Evolutionary conservation across 75 land plant genomes (phyloP).

Genomic region (Picea glauca): DNA sequence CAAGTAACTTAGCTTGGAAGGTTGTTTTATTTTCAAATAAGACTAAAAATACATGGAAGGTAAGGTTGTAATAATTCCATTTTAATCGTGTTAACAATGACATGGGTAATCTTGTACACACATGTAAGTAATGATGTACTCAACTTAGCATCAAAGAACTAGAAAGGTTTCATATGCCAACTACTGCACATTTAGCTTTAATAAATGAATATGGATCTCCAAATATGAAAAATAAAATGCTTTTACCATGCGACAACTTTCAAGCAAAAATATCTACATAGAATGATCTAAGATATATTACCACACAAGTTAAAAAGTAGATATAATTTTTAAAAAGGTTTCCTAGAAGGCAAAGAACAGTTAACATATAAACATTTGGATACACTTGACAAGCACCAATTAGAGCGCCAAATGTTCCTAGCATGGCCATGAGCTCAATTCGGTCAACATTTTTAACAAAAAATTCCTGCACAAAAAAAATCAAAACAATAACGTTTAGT

Average conservation of each 20-base stretch:
- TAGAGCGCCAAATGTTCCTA: constrained; percentile 90
- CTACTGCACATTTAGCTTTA: neutral
- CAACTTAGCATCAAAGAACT: no score
- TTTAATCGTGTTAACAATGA: no score
- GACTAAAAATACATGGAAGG: no score
- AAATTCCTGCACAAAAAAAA: constrained; percentile 62
- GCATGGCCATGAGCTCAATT: constrained; percentile 83
- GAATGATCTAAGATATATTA: neutral
- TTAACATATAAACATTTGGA: constrained; percentile 25
- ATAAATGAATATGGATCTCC: neutral
- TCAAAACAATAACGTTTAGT: neutral
- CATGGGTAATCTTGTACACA: no score
- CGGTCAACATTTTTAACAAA: constrained; percentile 81
- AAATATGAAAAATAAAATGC: neutral
- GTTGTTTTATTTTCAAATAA: no score
- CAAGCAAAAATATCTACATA: neutral
- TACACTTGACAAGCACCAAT: constrained; percentile 95
- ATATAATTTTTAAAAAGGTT: neutral
- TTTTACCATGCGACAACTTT: neutral
- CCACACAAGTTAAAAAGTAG: no score
- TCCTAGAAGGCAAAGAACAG: neutral
- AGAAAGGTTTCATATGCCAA: neutral
- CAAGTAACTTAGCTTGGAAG: no score
- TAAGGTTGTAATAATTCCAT: no score
- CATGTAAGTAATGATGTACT: no score